Base-by-base conservation (phyloP, 257 asterid genomes). In the Prunella vulgaris region DNA sequence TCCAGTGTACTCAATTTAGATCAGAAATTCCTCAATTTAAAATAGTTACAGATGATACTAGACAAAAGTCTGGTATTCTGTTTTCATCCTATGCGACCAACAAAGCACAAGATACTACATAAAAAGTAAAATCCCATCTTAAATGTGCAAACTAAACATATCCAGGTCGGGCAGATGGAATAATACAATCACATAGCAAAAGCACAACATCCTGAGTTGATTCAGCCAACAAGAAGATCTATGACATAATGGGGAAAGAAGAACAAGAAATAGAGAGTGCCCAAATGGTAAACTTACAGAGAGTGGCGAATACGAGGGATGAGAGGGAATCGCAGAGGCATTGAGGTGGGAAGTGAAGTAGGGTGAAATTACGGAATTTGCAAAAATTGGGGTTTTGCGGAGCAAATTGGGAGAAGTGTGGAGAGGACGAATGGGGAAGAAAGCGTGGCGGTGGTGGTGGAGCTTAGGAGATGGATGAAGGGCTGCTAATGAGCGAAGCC, bases 401-500 rank as follows among this genome's bases (percentile, higher is more conserved):
- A 74, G 64, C 38, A 60, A 66, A 81, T 69, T 75, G n/a, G 86
- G 68, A 57, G 78, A 75, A 76, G 77, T 67, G 80, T 81, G 84
- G 44, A 85, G 77, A 44, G 73, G 56, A 69, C 84, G 88, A 66
- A 38, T 37, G 22, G 60, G 67, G 68, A 22, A 10, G 54, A 72
- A 28, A n/a, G 68, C 15, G 18, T 60, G 60, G 53, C 25, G 21
- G 66, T 27, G 72, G 38, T 38, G 30, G 70, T 28, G 73, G 60
- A 35, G 52, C 76, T 68, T 64, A 33, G 74, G 65, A 20, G 76
- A 61, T 46, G 75, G 63, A 15, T 33, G 61, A 38, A 58, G 46
- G 37, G 81, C 68, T 0, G 81, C 67, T 25, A 72, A 7, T 0
- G 84, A 76, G 24, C 81, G 81, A 69, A 80, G 64, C 68, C 78